phyloP scores from a whole-genome alignment of 345 rosid genomes.

The Boechera stricta region DNA sequence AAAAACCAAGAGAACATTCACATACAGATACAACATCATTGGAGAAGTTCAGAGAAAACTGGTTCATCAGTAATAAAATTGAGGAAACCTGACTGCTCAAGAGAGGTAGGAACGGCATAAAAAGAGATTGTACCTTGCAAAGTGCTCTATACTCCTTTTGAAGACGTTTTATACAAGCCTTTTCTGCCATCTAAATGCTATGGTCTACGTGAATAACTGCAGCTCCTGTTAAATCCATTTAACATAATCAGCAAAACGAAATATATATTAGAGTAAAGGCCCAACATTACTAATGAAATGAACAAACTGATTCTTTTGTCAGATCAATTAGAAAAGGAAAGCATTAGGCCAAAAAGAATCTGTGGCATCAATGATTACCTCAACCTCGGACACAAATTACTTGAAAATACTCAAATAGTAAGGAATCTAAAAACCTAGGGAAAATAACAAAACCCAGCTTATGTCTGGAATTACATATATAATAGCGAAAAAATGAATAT shows the following conservation, averaged over 20 bases:
- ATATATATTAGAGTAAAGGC: not conserved
- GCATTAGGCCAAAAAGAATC: not conserved
- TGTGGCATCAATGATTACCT: not conserved
- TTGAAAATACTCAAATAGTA: too few relatives aligned
- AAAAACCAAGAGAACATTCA: slow-evolving; percentile 12
- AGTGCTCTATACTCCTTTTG: slow-evolving; percentile 98
- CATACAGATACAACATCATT: slow-evolving; percentile 6
- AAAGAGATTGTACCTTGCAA: slow-evolving; percentile 64
- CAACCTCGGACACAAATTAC: not conserved
- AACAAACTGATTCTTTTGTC: not conserved
- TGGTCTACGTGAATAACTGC: slow-evolving; percentile 11
- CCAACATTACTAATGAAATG: slow-evolving; percentile 7
- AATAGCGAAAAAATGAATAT: too few relatives aligned
- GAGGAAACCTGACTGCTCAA: not conserved
- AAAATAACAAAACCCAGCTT: too few relatives aligned
- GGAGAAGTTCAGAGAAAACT: not conserved
- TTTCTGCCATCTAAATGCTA: slow-evolving; percentile 72
- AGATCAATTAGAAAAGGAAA: slow-evolving; percentile 1
- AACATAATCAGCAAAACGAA: slow-evolving; percentile 19
- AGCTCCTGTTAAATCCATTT: slow-evolving; percentile 1
- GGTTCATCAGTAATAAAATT: not conserved
- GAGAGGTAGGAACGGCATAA: not conserved
- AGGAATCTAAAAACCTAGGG: too few relatives aligned
- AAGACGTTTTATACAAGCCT: slow-evolving; percentile 88
- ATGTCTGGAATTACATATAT: not conserved